Evolutionary conservation across 495 filamentous ascomycete species (phyloP), one percentile per base, ranked within the genome.

Genomic region (Paragyromitra xinjiangensis): DNA sequence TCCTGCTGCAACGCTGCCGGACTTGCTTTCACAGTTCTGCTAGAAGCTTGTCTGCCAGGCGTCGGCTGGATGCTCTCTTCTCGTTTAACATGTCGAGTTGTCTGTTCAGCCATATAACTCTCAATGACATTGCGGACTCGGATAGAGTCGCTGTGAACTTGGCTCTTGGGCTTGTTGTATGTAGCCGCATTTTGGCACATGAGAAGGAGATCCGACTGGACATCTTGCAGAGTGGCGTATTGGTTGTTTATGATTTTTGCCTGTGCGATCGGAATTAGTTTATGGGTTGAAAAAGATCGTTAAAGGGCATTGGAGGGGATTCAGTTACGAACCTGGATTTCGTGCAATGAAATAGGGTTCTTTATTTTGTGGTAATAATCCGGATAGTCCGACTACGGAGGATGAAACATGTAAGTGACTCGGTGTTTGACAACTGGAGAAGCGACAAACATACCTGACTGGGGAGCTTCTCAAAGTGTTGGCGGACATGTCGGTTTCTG

Each of bases 351-450:
- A 48, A 90, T 86, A 6, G 89, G 89, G 12, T 88, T 83, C 42
- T 81, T 83, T 64, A 88, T 88, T 75, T 84, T 81, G 59, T 86
- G 81, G 81, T 90, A 90, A 81, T 90, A 90, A 62, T 87, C 85
- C 8, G 88, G 86, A 48, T 86, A 78, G 55, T 84, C 75, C 39
- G 84, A 83, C 86, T 83, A 24, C n/a, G 53, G 45, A 24, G 40
- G 39, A 56, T 61, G 64, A 29, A 76, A 75, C 75, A 63, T 48
- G 56, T 68, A 12, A 79, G 64, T 64, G 44, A 40, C 59, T 48
- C 40, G 12, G 26, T 16, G 40, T 56, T 61, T 44, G 64, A 51
- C 48, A 58, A 39, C 45, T 40, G n/a, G 53, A 67, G 66, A 80
- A 71, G 78, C 64, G 58, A 69, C 39, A 48, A 61, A 19, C 69